A percentile compares a stretch with the other conserved stretches of the same genome.
These are phyloP conservation scores for Spongospora subterranea DNA, from an alignment of 208 protist species.

Conservation along the genomic window DNA sequence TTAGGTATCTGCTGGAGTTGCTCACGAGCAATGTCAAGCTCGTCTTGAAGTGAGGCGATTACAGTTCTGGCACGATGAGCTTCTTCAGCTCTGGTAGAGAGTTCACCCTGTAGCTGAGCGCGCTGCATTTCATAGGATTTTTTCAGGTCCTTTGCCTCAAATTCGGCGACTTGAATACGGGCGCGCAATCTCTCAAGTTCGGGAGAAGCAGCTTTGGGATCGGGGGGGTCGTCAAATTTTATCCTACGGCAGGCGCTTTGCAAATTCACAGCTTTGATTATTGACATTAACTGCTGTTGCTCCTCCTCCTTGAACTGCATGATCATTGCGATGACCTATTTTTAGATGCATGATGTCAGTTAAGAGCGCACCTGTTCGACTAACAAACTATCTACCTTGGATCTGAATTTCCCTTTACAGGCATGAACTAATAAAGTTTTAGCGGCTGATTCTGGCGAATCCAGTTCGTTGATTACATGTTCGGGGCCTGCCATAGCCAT, in stretches of 20 bases:
- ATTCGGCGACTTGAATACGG: background rate
- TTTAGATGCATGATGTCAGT: background rate
- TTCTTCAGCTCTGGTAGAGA: background rate
- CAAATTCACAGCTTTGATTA: background rate
- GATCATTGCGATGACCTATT: background rate
- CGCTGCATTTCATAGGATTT: background rate
- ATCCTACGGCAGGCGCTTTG: background rate
- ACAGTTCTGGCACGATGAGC: background rate
- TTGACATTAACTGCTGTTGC: background rate
- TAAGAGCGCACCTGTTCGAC: background rate
- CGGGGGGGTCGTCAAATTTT: background rate
- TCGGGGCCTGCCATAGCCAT: background rate
- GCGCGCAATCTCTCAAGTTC: background rate
- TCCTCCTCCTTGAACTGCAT: background rate
- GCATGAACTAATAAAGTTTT: background rate
- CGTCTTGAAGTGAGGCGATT: background rate
- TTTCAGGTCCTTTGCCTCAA: background rate
- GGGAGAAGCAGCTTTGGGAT: background rate
- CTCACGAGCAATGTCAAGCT: background rate
- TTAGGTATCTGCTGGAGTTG: background rate
- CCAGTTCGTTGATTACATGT: background rate
- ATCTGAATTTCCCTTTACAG: background rate
- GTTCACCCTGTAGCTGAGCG: background rate
- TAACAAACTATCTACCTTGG: background rate
- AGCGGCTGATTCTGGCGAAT: background rate